Conservation (phyloP, 305 asterid species). For the Rubia tinctorum region DNA sequence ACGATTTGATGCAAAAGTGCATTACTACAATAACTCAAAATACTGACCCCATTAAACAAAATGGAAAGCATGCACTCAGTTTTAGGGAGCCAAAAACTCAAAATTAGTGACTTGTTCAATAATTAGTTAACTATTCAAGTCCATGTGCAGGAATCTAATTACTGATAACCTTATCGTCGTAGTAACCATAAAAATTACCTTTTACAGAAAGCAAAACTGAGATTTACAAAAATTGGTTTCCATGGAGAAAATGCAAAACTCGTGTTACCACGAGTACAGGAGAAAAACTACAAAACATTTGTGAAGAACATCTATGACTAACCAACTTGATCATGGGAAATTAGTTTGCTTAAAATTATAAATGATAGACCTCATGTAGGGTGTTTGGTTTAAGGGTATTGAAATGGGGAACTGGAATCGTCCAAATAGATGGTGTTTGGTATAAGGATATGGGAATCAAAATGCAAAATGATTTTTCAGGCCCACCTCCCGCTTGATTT, state of each 20-base stretch:
- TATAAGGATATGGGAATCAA: no score
- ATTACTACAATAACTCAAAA: background rate
- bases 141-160: background rate
- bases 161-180: background rate
- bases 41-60: constrained; percentile 3
- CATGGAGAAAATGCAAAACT: background rate
- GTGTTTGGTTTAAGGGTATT: no score
- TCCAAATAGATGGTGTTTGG: background rate
- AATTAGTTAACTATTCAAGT: background rate
- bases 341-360: background rate
- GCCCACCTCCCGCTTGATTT: background rate
- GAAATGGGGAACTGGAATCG: background rate
- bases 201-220: constrained; percentile 7
- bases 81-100: background rate
- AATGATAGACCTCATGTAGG: background rate
- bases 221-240: background rate
- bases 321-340: background rate
- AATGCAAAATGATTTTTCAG: background rate
- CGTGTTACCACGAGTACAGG: background rate
- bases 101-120: background rate
- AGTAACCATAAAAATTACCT: background rate
- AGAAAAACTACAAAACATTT: background rate
- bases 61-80: background rate
- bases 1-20: background rate
- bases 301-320: background rate